Percentiles rank a stretch among this genome's conserved stretches.
Conservation (phyloP, 2,329 filamentous ascomycete genomes). For the Cordyceps farinosa region DNA sequence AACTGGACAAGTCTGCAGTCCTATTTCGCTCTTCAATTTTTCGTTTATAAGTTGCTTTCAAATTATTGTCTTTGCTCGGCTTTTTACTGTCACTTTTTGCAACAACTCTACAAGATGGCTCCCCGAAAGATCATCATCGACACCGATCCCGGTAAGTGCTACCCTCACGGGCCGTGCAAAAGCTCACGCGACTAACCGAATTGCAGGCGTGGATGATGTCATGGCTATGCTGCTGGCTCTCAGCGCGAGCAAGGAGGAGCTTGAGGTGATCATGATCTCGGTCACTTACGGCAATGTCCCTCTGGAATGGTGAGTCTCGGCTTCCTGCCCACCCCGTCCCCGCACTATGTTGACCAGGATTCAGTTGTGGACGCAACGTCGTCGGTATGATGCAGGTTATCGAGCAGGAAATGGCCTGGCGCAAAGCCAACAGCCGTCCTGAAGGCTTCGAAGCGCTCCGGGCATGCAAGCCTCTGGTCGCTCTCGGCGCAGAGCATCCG, state of each 20-base stretch:
- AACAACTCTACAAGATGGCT: constrained; percentile 46
- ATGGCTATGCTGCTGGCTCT: constrained; percentile 85
- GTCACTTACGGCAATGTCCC: constrained; percentile 94
- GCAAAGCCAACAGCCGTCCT: constrained; percentile 61
- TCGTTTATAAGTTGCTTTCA: neutral
- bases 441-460: constrained; percentile 72
- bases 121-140: constrained; percentile 85
- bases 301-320: constrained; percentile 62
- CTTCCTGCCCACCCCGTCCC: neutral
- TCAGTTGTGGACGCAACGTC: constrained; percentile 79
- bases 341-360: neutral
- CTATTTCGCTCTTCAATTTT: neutral
- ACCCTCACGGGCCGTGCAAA: neutral
- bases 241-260: constrained; percentile 74
- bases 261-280: constrained; percentile 81
- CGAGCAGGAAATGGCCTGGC: constrained; percentile 84
- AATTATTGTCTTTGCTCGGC: neutral
- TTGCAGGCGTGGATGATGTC: constrained; percentile 79
- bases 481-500: constrained; percentile 81
- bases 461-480: constrained; percentile 74
- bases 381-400: constrained; percentile 89
- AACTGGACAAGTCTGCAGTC: neutral
- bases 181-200: constrained; percentile 17
- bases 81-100: neutral
- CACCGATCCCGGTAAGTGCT: constrained; percentile 72